Conservation (phyloP, 768 basidiomycete genomes). For the Mycena capillaripes region DNA sequence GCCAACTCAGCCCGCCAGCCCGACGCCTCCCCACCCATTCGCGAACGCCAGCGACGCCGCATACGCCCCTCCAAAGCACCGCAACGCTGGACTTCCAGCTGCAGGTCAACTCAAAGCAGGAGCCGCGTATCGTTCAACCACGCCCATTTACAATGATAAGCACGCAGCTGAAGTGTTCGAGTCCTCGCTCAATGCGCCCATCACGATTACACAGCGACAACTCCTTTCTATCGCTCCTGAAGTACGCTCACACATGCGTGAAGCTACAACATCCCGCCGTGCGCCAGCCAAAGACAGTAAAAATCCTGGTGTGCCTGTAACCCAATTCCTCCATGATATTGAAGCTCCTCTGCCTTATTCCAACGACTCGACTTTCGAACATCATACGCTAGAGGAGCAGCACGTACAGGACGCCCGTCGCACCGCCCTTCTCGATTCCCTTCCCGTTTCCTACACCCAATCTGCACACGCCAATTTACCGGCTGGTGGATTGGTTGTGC, state of each 20-base stretch:
- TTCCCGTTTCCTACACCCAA: neutral
- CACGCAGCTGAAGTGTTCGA: conserved; percentile 30
- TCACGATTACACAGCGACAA: conserved; percentile 39
- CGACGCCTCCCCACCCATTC: conserved; percentile 17
- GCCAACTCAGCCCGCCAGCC: too few relatives aligned
- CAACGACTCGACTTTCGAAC: neutral
- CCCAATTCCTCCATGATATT: neutral
- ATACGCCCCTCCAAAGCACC: conserved; percentile 32
- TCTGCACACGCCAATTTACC: neutral
- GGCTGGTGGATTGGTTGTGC: neutral
- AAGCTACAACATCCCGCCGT: conserved; percentile 31
- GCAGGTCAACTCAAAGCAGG: neutral
- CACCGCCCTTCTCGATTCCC: neutral
- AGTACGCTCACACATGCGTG: conserved; percentile 32
- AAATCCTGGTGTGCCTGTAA: neutral
- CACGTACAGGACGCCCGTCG: neutral
- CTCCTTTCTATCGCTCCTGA: conserved; percentile 39
- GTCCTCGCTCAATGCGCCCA: conserved; percentile 25
- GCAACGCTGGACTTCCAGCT: conserved; percentile 24
- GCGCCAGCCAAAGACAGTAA: conserved; percentile 1
- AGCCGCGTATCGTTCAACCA: conserved; percentile 32
- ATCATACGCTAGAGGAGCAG: neutral
- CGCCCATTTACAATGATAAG: conserved; percentile 37
- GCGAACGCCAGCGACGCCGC: conserved; percentile 24
- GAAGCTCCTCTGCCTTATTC: neutral